Conservation (phyloP, 2,329 filamentous ascomycete species). For the Epicoccum sorghinum region DNA sequence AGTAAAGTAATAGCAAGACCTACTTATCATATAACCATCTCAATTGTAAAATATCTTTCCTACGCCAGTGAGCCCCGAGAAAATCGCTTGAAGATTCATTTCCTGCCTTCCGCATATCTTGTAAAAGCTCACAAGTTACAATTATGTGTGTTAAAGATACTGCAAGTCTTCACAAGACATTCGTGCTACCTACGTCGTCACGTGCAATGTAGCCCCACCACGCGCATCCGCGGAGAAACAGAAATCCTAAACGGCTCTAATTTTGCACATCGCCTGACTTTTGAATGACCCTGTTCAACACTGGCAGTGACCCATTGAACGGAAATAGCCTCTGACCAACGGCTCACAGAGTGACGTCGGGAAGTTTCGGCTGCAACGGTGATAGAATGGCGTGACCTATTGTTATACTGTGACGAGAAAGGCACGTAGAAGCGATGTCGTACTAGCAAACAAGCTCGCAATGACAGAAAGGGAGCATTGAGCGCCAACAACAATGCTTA, state of each 20-base stretch:
- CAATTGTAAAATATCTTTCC: no score
- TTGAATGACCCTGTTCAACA: slow-evolving; percentile 2
- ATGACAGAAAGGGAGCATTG: no score
- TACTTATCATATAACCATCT: no score
- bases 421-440: background rate
- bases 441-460: background rate
- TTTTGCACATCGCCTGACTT: slow-evolving; percentile 12
- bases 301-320: background rate
- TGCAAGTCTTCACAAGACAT: no score
- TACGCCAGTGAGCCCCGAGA: no score
- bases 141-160: no score
- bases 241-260: background rate
- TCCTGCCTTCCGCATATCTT: no score
- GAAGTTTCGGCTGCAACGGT: slow-evolving; percentile 6
- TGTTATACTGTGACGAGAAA: slow-evolving; percentile 9
- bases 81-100: no score
- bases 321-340: background rate
- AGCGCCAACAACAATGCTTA: no score
- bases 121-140: no score
- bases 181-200: background rate
- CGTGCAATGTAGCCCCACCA: slow-evolving; percentile 4
- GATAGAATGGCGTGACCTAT: slow-evolving; percentile 9
- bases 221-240: slow-evolving; percentile 6
- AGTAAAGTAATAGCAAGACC: no score
- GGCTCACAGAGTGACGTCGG: background rate